A percentile compares a stretch with the other conserved stretches of the same genome.
phyloP scores from a whole-genome alignment of 2,329 filamentous ascomycete species.

The Nemania serpens region DNA sequence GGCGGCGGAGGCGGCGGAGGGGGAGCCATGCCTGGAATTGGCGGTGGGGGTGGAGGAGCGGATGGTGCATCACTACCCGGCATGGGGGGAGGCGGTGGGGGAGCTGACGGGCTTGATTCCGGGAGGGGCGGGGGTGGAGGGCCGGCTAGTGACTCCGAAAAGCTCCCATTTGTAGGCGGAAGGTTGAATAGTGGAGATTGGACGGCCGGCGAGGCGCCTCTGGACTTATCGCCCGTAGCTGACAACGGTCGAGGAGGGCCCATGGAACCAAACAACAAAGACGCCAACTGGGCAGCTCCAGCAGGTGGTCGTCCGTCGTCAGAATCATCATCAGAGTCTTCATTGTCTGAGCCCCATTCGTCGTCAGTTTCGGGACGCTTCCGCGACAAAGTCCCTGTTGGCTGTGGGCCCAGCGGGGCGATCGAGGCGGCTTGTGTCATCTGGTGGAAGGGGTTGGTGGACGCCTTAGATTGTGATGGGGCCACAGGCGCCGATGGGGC shows the following conservation, averaged over 20 bases:
- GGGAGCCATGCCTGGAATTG: constrained; percentile 45
- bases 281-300: constrained; percentile 88
- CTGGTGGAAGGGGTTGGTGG: constrained; percentile 96
- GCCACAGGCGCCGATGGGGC: constrained; percentile 42
- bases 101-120: constrained; percentile 44
- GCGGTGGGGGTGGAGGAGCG: constrained; percentile 52
- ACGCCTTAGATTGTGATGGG: constrained; percentile 58
- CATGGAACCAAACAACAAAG: constrained; percentile 96
- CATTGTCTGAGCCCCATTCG: constrained; percentile 83
- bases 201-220: constrained; percentile 46
- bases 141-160: constrained; percentile 37
- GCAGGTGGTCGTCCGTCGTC: constrained; percentile 80
- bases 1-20: constrained; percentile 52
- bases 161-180: constrained; percentile 42
- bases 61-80: constrained; percentile 47
- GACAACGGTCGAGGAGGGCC: constrained; percentile 87
- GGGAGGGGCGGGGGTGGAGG: constrained; percentile 47
- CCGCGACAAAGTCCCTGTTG: constrained; percentile 57
- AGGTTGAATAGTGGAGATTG: constrained; percentile 44
- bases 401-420: constrained; percentile 47
- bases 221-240: constrained; percentile 73
- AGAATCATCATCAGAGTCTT: constrained; percentile 68
- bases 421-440: constrained; percentile 64
- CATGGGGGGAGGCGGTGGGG: constrained; percentile 43
- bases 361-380: constrained; percentile 61